Conservation (phyloP, 73 alveolate genomes). For the Paramecium tetraurelia region DNA sequence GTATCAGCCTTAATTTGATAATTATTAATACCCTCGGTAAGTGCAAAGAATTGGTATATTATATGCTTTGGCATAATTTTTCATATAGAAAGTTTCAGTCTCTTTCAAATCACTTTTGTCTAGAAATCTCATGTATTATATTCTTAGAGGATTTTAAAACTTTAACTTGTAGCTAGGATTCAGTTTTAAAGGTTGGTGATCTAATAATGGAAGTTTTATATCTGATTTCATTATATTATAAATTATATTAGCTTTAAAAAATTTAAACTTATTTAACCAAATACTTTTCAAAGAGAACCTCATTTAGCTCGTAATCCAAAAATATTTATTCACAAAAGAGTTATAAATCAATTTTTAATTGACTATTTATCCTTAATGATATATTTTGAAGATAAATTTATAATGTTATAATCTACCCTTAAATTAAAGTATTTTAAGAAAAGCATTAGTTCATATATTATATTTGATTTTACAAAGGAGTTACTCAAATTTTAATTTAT, state of each 20-base stretch:
- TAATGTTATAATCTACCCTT: too few species aligned
- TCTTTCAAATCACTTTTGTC: neutral
- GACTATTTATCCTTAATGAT: neutral
- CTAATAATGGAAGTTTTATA: neutral
- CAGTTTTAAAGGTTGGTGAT: neutral
- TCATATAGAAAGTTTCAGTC: neutral
- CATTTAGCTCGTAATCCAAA: neutral
- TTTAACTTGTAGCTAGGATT: neutral
- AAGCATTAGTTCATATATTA: neutral
- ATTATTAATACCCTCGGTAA: neutral
- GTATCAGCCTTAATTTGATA: neutral
- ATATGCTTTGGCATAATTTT: slow-evolving; percentile 4
- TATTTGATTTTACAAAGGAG: neutral
- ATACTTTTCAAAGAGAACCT: neutral
- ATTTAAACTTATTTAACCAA: neutral
- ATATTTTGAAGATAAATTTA: too few species aligned
- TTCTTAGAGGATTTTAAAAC: neutral
- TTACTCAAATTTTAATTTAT: neutral
- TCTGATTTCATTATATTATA: neutral
- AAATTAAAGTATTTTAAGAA: neutral
- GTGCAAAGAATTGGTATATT: neutral
- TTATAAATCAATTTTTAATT: too few species aligned
- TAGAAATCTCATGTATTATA: neutral
- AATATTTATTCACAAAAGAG: neutral
- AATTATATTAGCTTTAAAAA: neutral